Evolutionary conservation across 2,329 filamentous ascomycete genomes (phyloP).

Genomic region (Sporothrix variecibatus): DNA sequence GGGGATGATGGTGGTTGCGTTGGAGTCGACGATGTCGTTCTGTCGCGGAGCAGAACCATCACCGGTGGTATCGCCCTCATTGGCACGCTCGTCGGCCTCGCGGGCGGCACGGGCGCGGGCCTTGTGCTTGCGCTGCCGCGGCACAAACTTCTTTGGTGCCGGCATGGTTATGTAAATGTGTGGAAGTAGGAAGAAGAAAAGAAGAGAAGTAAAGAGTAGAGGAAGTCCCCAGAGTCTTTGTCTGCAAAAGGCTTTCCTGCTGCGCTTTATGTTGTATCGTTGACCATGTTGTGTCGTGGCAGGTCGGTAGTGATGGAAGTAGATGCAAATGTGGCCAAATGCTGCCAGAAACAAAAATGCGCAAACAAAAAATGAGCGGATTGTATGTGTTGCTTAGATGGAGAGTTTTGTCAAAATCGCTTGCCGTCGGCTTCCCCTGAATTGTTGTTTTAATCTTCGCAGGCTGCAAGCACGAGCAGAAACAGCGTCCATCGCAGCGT

Average conservation of each 20-base stretch:
- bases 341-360: neutral
- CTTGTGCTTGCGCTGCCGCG: conserved; percentile 68
- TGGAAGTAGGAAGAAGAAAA: no score
- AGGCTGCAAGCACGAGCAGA: neutral
- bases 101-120: conserved; percentile 61
- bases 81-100: conserved; percentile 42
- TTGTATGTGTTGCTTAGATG: neutral
- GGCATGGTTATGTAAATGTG: conserved; percentile 20
- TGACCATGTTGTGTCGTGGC: neutral
- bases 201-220: neutral
- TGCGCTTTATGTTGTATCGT: conserved; percentile 1
- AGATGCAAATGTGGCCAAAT: neutral
- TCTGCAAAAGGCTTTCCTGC: neutral
- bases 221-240: neutral
- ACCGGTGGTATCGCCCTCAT: conserved; percentile 32
- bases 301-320: neutral
- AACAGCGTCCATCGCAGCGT: neutral
- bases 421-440: neutral
- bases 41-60: neutral
- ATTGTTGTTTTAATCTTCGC: neutral
- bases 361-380: no score
- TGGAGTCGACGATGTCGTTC: conserved; percentile 46
- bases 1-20: conserved; percentile 55
- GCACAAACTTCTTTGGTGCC: conserved; percentile 52
- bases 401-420: neutral